Base-by-base conservation (phyloP, 306 rosid genomes). In the Fragaria ananassa region DNA sequence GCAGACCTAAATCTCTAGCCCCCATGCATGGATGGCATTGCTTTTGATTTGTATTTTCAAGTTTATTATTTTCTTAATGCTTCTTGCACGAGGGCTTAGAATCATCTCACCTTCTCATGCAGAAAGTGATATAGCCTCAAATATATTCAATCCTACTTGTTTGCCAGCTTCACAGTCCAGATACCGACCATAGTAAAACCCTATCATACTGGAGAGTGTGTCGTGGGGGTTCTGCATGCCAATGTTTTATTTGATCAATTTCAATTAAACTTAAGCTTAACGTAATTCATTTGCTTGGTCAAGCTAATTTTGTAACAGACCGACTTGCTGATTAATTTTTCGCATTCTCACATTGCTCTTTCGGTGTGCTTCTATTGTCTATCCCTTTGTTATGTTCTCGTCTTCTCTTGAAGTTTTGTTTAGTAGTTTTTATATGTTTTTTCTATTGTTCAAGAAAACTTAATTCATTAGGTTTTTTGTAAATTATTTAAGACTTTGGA, bases 81-180 rank as follows among this genome's bases (percentile, higher is more conserved):
- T 62, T 61, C 41, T 14, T 62, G 68, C 68, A 62, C 68, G 68
- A 62, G 68, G 68, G 42, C 10, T 31, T 31, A 29, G 42, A 62
- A 62, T 62, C 68, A 62, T 62, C 68, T 62, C 68, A 62, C 68
- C n/a, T 62, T 62, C 68, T 31, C 68, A 62, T 62, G 68, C 42
- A 60, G 5, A 56, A 18, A 18, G 13, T 53, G 12, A 56, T 58
- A 53, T 53, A 15, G 56, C 9, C 60, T 0, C 8, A 19, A 19
- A 19, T 53, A 58, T 58, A 56, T 56, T 58, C 17, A 23, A 62
- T 14, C n/a, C 10, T 15, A 29, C 19, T 31, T 27, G 67, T 62
- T 62, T 31, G 67, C 67, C 2, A 61, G 68, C 35, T 62, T 31
- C 42, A 62, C 3, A 31, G 11, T 15, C 41, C 42, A 14, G n/a